Evolutionary conservation across 2,329 filamentous ascomycete species (phyloP).

Genomic region (Volutella citrinella): DNA sequence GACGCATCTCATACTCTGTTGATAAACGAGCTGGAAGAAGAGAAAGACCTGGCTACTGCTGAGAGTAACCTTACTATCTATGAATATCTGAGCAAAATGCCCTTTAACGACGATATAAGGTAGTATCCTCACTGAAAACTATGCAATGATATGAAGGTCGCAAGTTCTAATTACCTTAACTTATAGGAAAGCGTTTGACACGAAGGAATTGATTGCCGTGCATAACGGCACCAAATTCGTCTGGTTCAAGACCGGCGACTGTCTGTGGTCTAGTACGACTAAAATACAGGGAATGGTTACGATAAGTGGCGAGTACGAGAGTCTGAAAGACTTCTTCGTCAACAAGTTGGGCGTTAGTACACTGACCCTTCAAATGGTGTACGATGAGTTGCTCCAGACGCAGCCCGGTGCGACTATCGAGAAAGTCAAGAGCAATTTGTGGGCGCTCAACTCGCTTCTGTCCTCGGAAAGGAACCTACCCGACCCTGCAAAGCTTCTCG

Average conservation of each 20-base stretch:
- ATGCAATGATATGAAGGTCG: no score
- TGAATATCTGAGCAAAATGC: no score
- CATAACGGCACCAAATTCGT: slow-evolving; percentile 1
- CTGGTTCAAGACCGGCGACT: slow-evolving; percentile 29
- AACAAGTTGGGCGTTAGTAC: slow-evolving; percentile 24
- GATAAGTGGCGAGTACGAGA: slow-evolving; percentile 26
- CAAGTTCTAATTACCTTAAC: no score
- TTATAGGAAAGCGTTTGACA: slow-evolving; percentile 9
- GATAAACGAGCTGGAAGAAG: slow-evolving; percentile 12
- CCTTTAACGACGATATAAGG: no score
- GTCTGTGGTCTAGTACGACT: slow-evolving; percentile 33
- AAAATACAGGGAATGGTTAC: slow-evolving; percentile 23
- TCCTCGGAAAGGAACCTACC: neutral
- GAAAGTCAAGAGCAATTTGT: slow-evolving; percentile 30
- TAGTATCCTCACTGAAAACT: no score
- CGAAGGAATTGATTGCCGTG: slow-evolving; percentile 13
- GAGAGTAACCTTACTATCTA: neutral
- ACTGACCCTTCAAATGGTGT: slow-evolving; percentile 29
- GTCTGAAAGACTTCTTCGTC: slow-evolving; percentile 29
- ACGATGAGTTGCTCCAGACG: slow-evolving; percentile 25
- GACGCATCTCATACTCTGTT: slow-evolving; percentile 15
- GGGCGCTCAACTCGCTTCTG: slow-evolving; percentile 32
- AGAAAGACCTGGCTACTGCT: slow-evolving; percentile 5
- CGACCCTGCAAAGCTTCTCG: slow-evolving; percentile 9
- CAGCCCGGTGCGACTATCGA: slow-evolving; percentile 17